Evolutionary conservation across 2,329 filamentous ascomycete species (phyloP).

Genomic region (Cladosporium oxysporum): DNA sequence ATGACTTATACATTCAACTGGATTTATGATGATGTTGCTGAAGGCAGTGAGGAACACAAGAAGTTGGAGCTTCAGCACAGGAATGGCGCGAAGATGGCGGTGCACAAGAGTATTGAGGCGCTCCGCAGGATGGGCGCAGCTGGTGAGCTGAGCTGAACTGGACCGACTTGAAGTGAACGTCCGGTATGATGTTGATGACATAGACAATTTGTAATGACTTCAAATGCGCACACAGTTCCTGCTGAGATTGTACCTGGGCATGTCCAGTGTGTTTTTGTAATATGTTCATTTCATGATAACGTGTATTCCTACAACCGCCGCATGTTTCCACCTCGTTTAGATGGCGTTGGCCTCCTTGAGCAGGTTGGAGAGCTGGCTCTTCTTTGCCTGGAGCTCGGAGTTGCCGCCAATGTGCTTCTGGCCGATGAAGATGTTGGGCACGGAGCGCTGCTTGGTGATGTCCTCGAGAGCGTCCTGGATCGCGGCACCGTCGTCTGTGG

Average conservation of each 20-base stretch:
- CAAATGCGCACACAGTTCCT: not conserved
- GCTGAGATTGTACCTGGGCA: not conserved
- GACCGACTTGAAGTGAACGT: not conserved
- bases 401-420: slow-evolving; percentile 95
- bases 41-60: slow-evolving; percentile 39
- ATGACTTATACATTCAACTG: slow-evolving; percentile 53
- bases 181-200: not conserved
- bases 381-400: slow-evolving; percentile 76
- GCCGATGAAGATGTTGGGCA: slow-evolving; percentile 93
- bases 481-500: slow-evolving; percentile 72
- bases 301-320: not conserved
- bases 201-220: not conserved
- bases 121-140: slow-evolving; percentile 44
- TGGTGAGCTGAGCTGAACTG: slow-evolving; percentile 30
- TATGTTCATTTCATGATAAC: not conserved
- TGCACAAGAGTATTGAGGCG: slow-evolving; percentile 45
- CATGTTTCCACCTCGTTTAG: slow-evolving; percentile 40
- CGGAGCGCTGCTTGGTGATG: slow-evolving; percentile 80
- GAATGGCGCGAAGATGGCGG: slow-evolving; percentile 43
- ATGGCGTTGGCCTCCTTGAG: slow-evolving; percentile 65
- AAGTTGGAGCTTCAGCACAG: slow-evolving; percentile 32
- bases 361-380: slow-evolving; percentile 63
- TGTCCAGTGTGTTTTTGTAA: not conserved
- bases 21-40: slow-evolving; percentile 38
- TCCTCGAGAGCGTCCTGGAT: slow-evolving; percentile 82